phyloP scores from a whole-genome alignment of 768 basidiomycete species.

The Boletus rex-veris region DNA sequence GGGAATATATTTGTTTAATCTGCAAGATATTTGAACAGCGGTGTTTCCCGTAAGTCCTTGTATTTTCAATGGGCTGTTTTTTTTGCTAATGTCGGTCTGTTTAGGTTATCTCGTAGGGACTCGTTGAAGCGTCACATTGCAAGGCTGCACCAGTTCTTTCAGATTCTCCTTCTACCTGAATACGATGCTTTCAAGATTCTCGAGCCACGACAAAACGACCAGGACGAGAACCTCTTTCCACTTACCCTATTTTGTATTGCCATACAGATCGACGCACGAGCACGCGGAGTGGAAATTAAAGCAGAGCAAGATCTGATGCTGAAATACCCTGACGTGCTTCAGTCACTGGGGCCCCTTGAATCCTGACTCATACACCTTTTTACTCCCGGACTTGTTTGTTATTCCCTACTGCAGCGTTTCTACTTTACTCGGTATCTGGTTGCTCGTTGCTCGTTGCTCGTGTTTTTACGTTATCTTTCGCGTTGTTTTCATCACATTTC shows the following conservation, averaged over 20 bases:
- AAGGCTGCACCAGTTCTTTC: not conserved
- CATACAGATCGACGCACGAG: not conserved
- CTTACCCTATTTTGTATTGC: not conserved
- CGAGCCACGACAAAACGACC: not conserved
- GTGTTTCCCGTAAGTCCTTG: not conserved
- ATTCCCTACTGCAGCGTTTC: no score
- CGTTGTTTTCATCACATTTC: no score
- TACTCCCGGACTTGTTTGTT: no score
- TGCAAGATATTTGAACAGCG: not conserved
- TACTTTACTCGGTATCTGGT: no score
- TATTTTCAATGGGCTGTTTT: not conserved
- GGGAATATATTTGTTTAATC: not conserved
- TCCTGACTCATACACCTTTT: no score
- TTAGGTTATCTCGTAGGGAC: conserved; percentile 8
- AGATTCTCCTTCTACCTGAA: not conserved
- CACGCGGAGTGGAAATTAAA: not conserved
- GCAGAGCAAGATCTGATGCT: not conserved
- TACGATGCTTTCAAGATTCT: not conserved
- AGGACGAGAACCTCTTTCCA: not conserved
- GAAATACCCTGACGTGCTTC: not conserved
- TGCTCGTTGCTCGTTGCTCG: no score
- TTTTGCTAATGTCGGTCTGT: not conserved
- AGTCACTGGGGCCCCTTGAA: no score
- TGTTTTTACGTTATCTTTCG: no score
- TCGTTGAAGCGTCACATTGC: conserved; percentile 4